Base-by-base conservation (phyloP, 768 basidiomycete species). In the Rhodotorula graminis region DNA sequence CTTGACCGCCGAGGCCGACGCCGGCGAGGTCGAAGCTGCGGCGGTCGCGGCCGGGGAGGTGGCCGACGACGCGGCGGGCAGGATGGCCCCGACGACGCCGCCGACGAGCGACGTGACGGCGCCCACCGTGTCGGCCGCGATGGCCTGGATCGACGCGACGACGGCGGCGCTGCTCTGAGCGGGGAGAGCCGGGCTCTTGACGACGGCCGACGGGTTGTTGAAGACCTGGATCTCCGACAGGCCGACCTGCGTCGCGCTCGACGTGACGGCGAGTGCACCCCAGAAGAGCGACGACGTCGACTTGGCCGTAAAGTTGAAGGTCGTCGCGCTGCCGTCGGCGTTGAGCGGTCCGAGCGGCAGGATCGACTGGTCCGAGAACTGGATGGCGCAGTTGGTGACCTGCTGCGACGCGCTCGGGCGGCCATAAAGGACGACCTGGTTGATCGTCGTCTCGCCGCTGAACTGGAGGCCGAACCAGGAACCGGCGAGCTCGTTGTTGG, bases 391-490 rank as follows among this genome's bases (percentile, higher is more conserved):
- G 16, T 64, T 59, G 1, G 40, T 52, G 59, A 76, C 67, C 56
- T 66, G 46, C 50, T 76, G 69, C 37, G 55, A 27, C 33, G 50
- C 3, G 65, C 69, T 69, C 2, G 56, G 55, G 49, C 70, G 64
- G 52, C 67, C 69, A 49, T 71, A 71, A n/a, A 71, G 60, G 33
- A 73, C 65, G 12, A 73, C 57, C 49, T 68, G 69, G 73, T 67
- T 64, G 58, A 70, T 50, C 44, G n/a, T 52, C 7, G 44, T 53
- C 23, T 53, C 15, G 7, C n/a, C 8, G 14, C 15, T 8, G 69
- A 71, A 76, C 4, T 29, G 37, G 31, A 76, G 55, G 15, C 15
- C 18, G 7, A 73, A 50, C 44, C 67, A 67, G 2, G 62, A 50
- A 19, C 58, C 55, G 16, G 18, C 60, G 14, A 5, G 46, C n/a